phyloP scores from a whole-genome alignment of 2,329 filamentous ascomycete genomes.

The Monosporascus sp. region DNA sequence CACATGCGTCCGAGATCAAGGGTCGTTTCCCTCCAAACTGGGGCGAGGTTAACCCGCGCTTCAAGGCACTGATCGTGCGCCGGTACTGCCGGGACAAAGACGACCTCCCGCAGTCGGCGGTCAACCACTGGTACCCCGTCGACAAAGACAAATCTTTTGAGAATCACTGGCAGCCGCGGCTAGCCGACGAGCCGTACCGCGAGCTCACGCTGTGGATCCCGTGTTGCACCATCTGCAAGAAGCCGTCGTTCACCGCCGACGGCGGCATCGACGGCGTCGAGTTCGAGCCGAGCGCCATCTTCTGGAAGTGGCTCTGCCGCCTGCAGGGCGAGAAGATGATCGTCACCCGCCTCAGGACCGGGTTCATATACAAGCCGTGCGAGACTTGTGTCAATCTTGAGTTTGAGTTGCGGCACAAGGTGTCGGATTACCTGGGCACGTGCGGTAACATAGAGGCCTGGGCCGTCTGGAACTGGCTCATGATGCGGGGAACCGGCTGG shows the following conservation, averaged over 20 bases:
- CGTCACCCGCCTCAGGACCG: constrained; percentile 9
- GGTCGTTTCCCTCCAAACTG: constrained; percentile 1
- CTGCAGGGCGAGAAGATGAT: neutral
- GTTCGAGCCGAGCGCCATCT: constrained; percentile 10
- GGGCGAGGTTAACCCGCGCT: neutral
- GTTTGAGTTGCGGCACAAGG: constrained; percentile 7
- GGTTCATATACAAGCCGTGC: constrained; percentile 16
- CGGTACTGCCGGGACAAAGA: neutral
- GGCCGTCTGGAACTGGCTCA: constrained; percentile 17
- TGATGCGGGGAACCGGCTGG: constrained; percentile 4
- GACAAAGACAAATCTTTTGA: neutral
- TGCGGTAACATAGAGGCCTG: constrained; percentile 7
- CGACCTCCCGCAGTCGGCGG: neutral
- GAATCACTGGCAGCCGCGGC: neutral
- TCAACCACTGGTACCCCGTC: neutral
- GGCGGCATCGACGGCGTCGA: constrained; percentile 14
- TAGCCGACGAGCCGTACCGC: constrained; percentile 6
- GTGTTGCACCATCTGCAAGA: constrained; percentile 13
- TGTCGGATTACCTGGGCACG: constrained; percentile 4
- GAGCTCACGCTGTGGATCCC: constrained; percentile 15
- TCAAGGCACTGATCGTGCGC: neutral
- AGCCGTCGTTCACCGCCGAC: constrained; percentile 2
- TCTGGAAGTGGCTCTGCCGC: constrained; percentile 12
- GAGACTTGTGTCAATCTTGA: constrained; percentile 13
- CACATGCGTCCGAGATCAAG: neutral